Evolutionary conservation across 345 rosid species (phyloP).

Genomic region (Streptanthus diversifolius): DNA sequence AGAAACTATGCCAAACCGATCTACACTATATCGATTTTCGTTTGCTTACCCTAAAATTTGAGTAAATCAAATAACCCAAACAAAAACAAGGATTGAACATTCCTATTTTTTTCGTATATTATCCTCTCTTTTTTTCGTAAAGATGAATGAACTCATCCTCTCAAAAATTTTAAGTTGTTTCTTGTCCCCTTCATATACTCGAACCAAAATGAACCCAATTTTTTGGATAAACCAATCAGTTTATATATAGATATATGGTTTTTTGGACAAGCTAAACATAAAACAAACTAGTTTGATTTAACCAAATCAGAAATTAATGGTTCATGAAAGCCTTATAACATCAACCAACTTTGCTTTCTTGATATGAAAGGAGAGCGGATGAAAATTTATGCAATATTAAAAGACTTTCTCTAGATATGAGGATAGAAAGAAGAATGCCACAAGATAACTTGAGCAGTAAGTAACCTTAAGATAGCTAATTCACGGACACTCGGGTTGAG

Average conservation of each 20-base stretch:
- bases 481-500: not conserved
- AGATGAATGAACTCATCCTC: too few relatives aligned
- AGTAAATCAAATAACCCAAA: too few relatives aligned
- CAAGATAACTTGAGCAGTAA: not conserved
- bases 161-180: too few relatives aligned
- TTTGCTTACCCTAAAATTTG: too few relatives aligned
- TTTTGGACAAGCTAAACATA: not conserved
- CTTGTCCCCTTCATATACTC: too few relatives aligned
- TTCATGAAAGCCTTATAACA: not conserved
- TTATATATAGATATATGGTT: too few relatives aligned
- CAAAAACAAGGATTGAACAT: too few relatives aligned
- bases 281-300: not conserved
- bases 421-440: not conserved
- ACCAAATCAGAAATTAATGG: not conserved
- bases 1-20: too few relatives aligned
- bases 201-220: not conserved
- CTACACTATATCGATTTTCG: too few relatives aligned
- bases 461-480: not conserved
- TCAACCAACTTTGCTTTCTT: not conserved
- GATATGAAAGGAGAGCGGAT: not conserved
- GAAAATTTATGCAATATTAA: not conserved
- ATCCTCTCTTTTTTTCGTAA: too few relatives aligned
- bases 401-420: not conserved
- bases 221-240: not conserved
- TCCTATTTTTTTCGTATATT: too few relatives aligned